Percentiles rank a stretch among this genome's conserved stretches.
These are phyloP conservation scores for Paramyrothecium sp. DNA, from an alignment of 2,329 filamentous ascomycete genomes.

Conservation along the genomic window DNA sequence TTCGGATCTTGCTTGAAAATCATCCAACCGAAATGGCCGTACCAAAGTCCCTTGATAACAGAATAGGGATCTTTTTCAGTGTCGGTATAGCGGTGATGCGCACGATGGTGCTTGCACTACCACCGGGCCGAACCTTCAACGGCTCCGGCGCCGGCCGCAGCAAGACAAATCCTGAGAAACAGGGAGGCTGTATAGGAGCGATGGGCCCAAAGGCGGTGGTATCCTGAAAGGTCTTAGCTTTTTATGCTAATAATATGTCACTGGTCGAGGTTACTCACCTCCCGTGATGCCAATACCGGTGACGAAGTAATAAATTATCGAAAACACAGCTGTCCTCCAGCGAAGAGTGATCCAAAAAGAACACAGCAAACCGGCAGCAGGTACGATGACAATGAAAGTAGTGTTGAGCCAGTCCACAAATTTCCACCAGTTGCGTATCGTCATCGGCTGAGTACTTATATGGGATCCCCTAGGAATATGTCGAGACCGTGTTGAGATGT, in stretches of 20 bases:
- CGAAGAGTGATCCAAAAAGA: slow-evolving; percentile 43
- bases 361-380: neutral
- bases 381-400: slow-evolving; percentile 59
- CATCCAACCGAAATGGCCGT: slow-evolving; percentile 75
- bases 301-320: slow-evolving; percentile 74
- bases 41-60: slow-evolving; percentile 74
- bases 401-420: slow-evolving; percentile 86
- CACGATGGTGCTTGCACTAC: slow-evolving; percentile 78
- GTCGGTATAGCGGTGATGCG: slow-evolving; percentile 81
- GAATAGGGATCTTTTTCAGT: slow-evolving; percentile 84
- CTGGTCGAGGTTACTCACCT: slow-evolving; percentile 43
- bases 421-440: slow-evolving; percentile 41
- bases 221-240: slow-evolving; percentile 4
- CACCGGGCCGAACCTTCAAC: slow-evolving; percentile 77
- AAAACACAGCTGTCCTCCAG: slow-evolving; percentile 64
- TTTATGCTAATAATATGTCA: neutral
- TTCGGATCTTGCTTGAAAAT: slow-evolving; percentile 83
- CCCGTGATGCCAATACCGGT: slow-evolving; percentile 72
- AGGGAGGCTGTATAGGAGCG: slow-evolving; percentile 71
- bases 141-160: slow-evolving; percentile 71
- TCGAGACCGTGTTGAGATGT: no score
- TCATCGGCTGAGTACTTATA: no score
- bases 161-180: slow-evolving; percentile 72
- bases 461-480: no score
- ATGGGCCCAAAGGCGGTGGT: slow-evolving; percentile 74